Conservation (phyloP, 2,329 filamentous ascomycete genomes). For the Talaromyces marneffei region DNA sequence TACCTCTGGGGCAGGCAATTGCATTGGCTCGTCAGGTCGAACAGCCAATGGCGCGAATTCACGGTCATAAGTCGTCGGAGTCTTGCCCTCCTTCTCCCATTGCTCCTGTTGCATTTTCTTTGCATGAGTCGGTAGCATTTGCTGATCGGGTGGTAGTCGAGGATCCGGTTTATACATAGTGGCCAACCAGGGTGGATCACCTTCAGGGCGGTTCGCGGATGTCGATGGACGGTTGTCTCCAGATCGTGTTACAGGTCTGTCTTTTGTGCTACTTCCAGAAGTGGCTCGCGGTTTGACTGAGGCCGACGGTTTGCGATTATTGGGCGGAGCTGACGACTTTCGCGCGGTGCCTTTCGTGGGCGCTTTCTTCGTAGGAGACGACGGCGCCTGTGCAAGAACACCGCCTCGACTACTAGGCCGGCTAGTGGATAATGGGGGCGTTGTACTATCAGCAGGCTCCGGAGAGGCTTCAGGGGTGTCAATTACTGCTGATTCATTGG, state of each 20-base stretch:
- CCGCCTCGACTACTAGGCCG: constrained; percentile 30
- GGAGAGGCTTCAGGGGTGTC: constrained; percentile 20
- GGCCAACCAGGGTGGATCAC: constrained; percentile 91
- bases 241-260: constrained; percentile 58
- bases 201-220: constrained; percentile 68
- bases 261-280: constrained; percentile 31
- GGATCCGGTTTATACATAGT: constrained; percentile 95
- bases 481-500: constrained; percentile 51
- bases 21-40: constrained; percentile 27
- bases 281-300: constrained; percentile 28
- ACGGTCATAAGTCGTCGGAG: constrained; percentile 77
- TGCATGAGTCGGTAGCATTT: constrained; percentile 90
- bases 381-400: constrained; percentile 20
- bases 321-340: constrained; percentile 35
- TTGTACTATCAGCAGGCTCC: constrained; percentile 22
- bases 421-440: constrained; percentile 15
- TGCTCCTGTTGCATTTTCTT: constrained; percentile 87
- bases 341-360: constrained; percentile 26
- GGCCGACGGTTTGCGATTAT: constrained; percentile 37
- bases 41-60: constrained; percentile 73
- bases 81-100: constrained; percentile 87
- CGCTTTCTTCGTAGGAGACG: constrained; percentile 28
- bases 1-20: constrained; percentile 20
- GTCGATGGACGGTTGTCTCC: constrained; percentile 50
- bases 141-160: constrained; percentile 85